Conservation (phyloP, 2,329 filamentous ascomycete species). For the Penicillium sp. region DNA sequence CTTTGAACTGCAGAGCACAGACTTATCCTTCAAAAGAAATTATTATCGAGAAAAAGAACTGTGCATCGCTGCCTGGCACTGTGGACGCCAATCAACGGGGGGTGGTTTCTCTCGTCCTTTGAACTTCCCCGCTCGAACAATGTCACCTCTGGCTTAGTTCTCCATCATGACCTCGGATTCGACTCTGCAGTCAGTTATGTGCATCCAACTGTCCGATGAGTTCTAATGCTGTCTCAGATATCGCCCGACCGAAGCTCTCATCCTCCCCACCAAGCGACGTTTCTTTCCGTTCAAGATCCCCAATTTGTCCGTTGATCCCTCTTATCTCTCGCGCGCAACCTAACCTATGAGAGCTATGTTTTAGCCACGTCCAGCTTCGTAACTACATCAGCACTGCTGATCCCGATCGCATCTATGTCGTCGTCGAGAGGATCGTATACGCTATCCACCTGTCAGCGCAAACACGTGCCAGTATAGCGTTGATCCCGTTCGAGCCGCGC, state of each 20-base stretch:
- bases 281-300: constrained; percentile 69
- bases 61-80: neutral
- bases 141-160: constrained; percentile 34
- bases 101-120: constrained; percentile 11
- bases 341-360: constrained; percentile 10
- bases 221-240: constrained; percentile 48
- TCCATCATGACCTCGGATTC: constrained; percentile 47
- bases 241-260: constrained; percentile 65
- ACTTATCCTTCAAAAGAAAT: constrained; percentile 4
- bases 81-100: neutral
- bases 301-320: constrained; percentile 57
- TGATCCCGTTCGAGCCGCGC: constrained; percentile 71
- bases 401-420: constrained; percentile 79
- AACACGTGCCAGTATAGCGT: constrained; percentile 72
- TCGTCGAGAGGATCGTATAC: constrained; percentile 73
- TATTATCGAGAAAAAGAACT: neutral
- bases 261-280: constrained; percentile 61
- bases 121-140: constrained; percentile 27
- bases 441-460: constrained; percentile 68
- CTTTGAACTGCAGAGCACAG: constrained; percentile 13
- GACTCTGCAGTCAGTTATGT: constrained; percentile 36
- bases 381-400: constrained; percentile 84
- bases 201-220: neutral
- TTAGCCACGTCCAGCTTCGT: constrained; percentile 61
- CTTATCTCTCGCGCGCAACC: constrained; percentile 2